Evolutionary conservation across 2,329 filamentous ascomycete genomes (phyloP), one percentile per base, ranked within the genome.

Genomic region (Ceratocystis colombiana): DNA sequence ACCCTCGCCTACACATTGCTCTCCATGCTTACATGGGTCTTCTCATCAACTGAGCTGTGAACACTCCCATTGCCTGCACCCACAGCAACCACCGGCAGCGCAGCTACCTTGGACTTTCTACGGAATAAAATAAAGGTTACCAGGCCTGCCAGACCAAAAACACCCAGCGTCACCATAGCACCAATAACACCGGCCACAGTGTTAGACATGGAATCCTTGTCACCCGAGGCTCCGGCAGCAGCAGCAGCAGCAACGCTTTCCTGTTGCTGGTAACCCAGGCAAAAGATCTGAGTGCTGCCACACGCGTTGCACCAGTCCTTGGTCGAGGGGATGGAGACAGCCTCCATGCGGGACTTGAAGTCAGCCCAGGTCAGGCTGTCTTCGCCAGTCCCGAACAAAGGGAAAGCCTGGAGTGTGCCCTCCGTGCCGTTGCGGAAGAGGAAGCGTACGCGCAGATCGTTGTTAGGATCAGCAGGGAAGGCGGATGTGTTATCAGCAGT

Each of bases 361-460:
- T 69, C 66, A 2, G 70, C 33, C 72, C 72, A 75, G 2, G 72
- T 53, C 5, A 75, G 69, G 3, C 70, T 70, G 1, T 73, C 69
- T n/a, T 74, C 69, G 0, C 68, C 66, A 0, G 67, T 70, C 12
- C 73, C 72, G 53, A 75, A 75, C 5, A 75, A 70, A 0, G 74
- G 72, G 61, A 71, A 75, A 0, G 70, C 64, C 10, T 70, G 70
- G 41, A 75, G 68, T 1, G 72, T 68, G 5, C 71, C 73, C 12
- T 45, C 67, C 5, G 74, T 75, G 50, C 74, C 72, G 70, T 75
- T 75, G n/a, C 71, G 70, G 71, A 75, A 73, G 22, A 75, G 65
- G 68, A 72, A 75, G 50, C 74, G 74, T 12, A 75, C 73, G 1
- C 70, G 71, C 1, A 75, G 70, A 5, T 74, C 71, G 22, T 61